Conservation (phyloP, 2,329 filamentous ascomycete species). For the Sporothrix dimorphospora region DNA sequence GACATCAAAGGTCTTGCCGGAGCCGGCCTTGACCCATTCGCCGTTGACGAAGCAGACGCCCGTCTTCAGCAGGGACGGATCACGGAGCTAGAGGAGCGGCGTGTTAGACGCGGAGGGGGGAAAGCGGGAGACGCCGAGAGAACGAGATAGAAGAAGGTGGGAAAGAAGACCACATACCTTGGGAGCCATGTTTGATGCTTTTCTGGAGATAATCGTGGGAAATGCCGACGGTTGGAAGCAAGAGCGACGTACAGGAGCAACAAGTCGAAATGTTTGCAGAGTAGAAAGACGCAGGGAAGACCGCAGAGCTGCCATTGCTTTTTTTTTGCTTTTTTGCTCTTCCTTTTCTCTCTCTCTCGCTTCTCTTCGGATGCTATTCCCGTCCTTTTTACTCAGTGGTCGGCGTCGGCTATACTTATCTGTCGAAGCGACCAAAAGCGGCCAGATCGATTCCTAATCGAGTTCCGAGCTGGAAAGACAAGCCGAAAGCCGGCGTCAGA, state of each 20-base stretch:
- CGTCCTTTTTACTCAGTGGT: not conserved
- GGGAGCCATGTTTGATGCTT: slow-evolving; percentile 53
- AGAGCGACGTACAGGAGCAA: slow-evolving; percentile 33
- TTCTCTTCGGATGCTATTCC: not conserved
- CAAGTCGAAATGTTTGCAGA: slow-evolving; percentile 6
- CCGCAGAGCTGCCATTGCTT: slow-evolving; percentile 28
- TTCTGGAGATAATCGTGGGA: slow-evolving; percentile 36
- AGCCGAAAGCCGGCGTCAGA: slow-evolving; percentile 28
- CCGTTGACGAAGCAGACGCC: slow-evolving; percentile 86
- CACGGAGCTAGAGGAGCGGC: slow-evolving; percentile 64
- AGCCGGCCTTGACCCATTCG: slow-evolving; percentile 83
- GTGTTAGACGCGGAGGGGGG: not conserved
- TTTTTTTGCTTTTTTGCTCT: no score
- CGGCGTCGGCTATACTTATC: slow-evolving; percentile 24
- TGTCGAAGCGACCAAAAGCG: not conserved
- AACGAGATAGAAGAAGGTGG: not conserved
- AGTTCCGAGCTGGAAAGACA: slow-evolving; percentile 14
- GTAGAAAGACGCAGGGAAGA: slow-evolving; percentile 29
- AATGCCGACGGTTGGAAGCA: slow-evolving; percentile 39
- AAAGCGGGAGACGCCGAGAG: not conserved
- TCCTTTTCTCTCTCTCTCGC: not conserved
- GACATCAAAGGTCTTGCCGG: slow-evolving; percentile 90
- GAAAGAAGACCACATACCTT: slow-evolving; percentile 41
- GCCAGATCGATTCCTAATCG: slow-evolving; percentile 4
- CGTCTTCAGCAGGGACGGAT: slow-evolving; percentile 81